Evolutionary conservation across 148 eudicot genomes (phyloP).

Genomic region (Chenopodium formosanum): DNA sequence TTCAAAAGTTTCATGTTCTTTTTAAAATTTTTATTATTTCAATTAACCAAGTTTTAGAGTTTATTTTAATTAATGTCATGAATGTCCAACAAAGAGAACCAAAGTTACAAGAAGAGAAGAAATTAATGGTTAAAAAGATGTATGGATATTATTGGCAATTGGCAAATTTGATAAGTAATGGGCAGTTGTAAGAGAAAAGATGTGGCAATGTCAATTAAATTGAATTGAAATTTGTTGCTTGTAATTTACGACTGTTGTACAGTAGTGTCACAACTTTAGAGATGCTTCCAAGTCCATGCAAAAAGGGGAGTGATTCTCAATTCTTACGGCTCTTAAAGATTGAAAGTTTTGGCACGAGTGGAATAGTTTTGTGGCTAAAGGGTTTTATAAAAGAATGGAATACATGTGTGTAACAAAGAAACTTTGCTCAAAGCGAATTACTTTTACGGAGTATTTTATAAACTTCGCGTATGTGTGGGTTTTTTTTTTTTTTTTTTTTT

Average conservation of each 20-base stretch:
- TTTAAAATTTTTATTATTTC: too few species aligned
- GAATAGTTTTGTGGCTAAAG: conserved; percentile 8
- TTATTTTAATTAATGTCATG: not conserved
- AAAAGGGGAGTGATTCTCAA: conserved; percentile 7
- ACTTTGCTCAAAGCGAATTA: conserved; percentile 19
- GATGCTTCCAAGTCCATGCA: conserved; percentile 18
- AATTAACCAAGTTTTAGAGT: not conserved
- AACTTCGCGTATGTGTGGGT: too few species aligned
- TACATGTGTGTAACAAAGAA: conserved; percentile 33
- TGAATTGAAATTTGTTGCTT: not conserved
- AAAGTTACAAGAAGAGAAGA: conserved; percentile 15
- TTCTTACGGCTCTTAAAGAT: conserved; percentile 12
- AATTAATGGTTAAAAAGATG: not conserved
- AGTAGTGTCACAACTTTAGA: not conserved
- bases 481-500: not conserved
- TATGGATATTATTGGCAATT: not conserved
- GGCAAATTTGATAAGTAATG: conserved; percentile 2
- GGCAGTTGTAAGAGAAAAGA: not conserved
- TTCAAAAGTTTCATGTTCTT: not conserved
- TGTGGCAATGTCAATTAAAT: conserved; percentile 15
- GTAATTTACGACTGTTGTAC: not conserved
- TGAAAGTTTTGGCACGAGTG: conserved; percentile 24
- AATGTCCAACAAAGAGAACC: conserved; percentile 3
- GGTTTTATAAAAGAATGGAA: conserved; percentile 13
- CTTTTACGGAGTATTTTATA: not conserved